These are phyloP conservation scores for Cinnamomum chago DNA, from an alignment of 164 flowering plant genomes.

Conservation along the genomic window DNA sequence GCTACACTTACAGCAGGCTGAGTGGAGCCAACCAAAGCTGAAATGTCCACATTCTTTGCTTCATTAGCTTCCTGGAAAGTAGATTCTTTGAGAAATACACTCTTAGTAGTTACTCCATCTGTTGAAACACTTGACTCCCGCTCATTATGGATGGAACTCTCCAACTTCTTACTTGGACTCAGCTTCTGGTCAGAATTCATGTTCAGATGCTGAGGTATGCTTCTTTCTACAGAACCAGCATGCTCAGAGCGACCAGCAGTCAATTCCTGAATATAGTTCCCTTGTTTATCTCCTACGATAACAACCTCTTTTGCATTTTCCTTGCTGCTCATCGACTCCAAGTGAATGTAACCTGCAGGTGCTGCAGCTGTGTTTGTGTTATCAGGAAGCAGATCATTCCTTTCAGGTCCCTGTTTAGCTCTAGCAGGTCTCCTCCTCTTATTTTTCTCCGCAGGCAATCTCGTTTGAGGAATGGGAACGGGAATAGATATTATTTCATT, in stretches of 20 bases:
- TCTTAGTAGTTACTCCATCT: not conserved
- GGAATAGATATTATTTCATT: not conserved
- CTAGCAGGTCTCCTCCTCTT: constrained; percentile 13
- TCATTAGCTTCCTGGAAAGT: constrained; percentile 11
- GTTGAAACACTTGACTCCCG: not conserved
- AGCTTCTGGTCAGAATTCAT: not conserved
- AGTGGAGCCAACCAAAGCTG: not conserved
- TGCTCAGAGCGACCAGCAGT: too few species aligned
- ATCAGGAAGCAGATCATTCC: constrained; percentile 11
- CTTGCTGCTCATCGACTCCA: too few species aligned
- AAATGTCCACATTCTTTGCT: constrained; percentile 1
- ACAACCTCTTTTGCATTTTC: too few species aligned
- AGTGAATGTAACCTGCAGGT: too few species aligned
- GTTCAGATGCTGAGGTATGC: not conserved
- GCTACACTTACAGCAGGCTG: not conserved
- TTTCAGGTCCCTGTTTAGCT: constrained; percentile 14
- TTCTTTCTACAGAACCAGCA: too few species aligned
- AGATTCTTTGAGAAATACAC: not conserved
- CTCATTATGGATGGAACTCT: not conserved
- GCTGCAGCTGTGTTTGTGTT: too few species aligned
- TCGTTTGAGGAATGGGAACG: constrained; percentile 11
- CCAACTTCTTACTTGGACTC: not conserved
- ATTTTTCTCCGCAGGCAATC: constrained; percentile 17
- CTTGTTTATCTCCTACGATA: too few species aligned
- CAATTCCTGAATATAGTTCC: too few species aligned